Evolutionary conservation across 1,284 basidiomycete genomes (phyloP).

Genomic region (Irpex lacteus): DNA sequence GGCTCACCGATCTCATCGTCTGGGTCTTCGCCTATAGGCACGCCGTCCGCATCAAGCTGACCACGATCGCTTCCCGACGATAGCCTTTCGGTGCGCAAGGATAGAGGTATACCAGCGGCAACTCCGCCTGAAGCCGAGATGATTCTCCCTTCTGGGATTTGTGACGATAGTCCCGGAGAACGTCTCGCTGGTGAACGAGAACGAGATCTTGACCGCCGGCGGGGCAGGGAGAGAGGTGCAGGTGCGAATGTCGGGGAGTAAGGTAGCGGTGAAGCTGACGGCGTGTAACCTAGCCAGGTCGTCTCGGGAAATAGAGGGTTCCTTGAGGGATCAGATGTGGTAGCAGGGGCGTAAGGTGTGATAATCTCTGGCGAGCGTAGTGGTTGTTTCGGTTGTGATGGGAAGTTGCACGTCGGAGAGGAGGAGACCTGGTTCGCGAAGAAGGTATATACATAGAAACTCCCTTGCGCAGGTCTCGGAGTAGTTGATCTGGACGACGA

Average conservation of each 20-base stretch:
- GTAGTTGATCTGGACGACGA: constrained; percentile 1
- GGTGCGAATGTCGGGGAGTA: constrained; percentile 9
- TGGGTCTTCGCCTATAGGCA: neutral
- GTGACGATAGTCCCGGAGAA: neutral
- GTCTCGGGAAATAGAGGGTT: neutral
- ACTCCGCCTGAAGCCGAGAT: neutral
- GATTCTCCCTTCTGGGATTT: neutral
- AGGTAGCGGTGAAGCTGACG: constrained; percentile 3
- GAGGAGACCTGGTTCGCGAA: constrained; percentile 15
- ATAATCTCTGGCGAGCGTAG: constrained; percentile 4
- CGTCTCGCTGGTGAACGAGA: neutral
- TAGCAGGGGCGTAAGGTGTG: neutral
- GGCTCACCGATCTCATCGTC: constrained; percentile 8
- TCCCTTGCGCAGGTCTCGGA: constrained; percentile 1
- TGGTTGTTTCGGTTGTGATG: neutral
- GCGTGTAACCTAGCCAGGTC: constrained; percentile 7
- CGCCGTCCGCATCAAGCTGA: constrained; percentile 8
- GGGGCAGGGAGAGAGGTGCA: neutral
- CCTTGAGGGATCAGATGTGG: neutral
- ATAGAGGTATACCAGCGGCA: neutral
- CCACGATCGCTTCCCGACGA: neutral
- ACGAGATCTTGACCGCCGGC: neutral
- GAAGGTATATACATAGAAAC: constrained; percentile 19
- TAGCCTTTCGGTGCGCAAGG: neutral
- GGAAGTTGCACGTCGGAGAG: constrained; percentile 2